Evolutionary conservation across 768 basidiomycete species (phyloP), one percentile per base, ranked within the genome.

Genomic region (Crassisporium funariophilum): DNA sequence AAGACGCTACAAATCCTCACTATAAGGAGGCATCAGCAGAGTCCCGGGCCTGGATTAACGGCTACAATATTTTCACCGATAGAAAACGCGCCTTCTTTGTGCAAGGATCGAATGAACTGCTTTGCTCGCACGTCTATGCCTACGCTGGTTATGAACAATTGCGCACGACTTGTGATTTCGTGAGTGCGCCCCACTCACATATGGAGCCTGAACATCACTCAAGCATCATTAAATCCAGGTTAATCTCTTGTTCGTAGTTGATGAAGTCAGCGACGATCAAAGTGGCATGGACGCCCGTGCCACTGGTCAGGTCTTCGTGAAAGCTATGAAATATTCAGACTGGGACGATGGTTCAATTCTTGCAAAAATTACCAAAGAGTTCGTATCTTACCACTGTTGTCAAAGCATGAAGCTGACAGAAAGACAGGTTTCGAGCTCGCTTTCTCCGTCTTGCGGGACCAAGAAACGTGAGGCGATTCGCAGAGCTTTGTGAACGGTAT

Each of bases 241-340:
- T 48, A 83, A 85, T 55, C 65, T 81, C 10, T 73, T 86, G 21
- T 86, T 83, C 65, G 78, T 81, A 47, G 71, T 84, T 39, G 85
- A 86, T 62, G 84, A 86, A 63, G 73, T 83, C 43, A 84, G 81
- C 60, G 83, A 85, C 52, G 82, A 84, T 47, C 84, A 84, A 60
- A 74, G 68, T 57, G 78, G 77, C 20, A 64, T 65, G 44, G 83
- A 78, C 38, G 84, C 81, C 31, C 70, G 70, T 34, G 66, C 66
- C 19, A 83, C 79, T 21, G 79, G 81, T 13, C 68, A 75, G 37
- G 68, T 76, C 17, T 78, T 79, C 51, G 63, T 80, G 39, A 72
- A 77, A 46, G 76, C 76, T 9, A 72, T 86, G 72, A 69, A 63
- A 50, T 68, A 82, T 50, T 61, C 75, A 10, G 59, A 69, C 19